Evolutionary conservation across 495 filamentous ascomycete genomes (phyloP).

Genomic region (Ramalina intermedia): DNA sequence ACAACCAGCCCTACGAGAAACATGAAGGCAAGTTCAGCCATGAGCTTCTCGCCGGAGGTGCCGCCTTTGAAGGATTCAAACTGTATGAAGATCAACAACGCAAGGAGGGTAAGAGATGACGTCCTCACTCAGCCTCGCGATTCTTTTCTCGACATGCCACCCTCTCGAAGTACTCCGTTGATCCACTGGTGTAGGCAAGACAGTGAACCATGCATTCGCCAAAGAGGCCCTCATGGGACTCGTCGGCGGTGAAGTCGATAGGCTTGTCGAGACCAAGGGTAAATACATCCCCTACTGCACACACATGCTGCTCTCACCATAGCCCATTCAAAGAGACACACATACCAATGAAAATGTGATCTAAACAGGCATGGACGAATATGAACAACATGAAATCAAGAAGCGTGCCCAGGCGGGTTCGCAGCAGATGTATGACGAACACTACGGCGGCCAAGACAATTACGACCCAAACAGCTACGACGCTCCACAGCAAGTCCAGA

Average conservation of each 20-base stretch:
- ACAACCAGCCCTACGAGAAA: conserved; percentile 16
- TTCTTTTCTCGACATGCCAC: not conserved
- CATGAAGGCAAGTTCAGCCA: conserved; percentile 55
- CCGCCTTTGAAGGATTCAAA: conserved; percentile 70
- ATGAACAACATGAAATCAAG: conserved; percentile 53
- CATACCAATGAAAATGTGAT: too few species aligned
- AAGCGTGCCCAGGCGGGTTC: conserved; percentile 51
- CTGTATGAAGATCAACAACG: conserved; percentile 64
- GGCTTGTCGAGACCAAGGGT: conserved; percentile 65
- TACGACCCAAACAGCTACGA: conserved; percentile 29
- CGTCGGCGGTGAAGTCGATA: conserved; percentile 63
- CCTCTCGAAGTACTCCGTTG: not conserved
- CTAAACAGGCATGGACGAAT: conserved; percentile 43
- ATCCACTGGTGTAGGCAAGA: conserved; percentile 38
- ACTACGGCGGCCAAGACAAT: conserved; percentile 35
- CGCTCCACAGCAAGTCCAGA: conserved; percentile 21
- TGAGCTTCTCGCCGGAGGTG: conserved; percentile 60
- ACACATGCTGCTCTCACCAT: not conserved
- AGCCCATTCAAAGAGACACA: too few species aligned
- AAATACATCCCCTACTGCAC: not conserved
- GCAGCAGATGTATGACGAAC: conserved; percentile 47
- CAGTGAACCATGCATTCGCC: conserved; percentile 56
- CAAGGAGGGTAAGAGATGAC: conserved; percentile 40
- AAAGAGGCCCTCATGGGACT: conserved; percentile 63
- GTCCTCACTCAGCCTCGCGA: not conserved